Evolutionary conservation across 176 grass and related monocot species (phyloP), one percentile per base, ranked within the genome.

Genomic region (Oryza brachyantha): DNA sequence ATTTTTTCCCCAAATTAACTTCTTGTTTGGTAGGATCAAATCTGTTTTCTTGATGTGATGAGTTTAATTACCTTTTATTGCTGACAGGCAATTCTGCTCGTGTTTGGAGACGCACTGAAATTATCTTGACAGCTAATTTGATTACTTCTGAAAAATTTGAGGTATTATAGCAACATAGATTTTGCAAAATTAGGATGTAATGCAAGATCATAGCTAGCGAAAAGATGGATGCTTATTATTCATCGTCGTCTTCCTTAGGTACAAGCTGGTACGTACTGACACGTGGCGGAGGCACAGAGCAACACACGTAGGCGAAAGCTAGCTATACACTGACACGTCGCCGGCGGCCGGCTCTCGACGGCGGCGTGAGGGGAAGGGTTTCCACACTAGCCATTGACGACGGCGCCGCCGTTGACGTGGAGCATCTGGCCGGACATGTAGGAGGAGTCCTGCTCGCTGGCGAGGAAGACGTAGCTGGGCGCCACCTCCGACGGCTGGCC

Each of bases 361-460:
- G 4, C n/a, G n/a, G n/a, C n/a, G n/a, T n/a, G n/a, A n/a, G n/a
- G n/a, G n/a, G n/a, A n/a, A n/a, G n/a, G n/a, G n/a, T n/a, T n/a
- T n/a, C n/a, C n/a, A n/a, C n/a, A 17, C 43, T 46, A 52, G 48
- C 48, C 48, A 8, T 52, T 52, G 48, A 52, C 48, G 7, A 52
- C 7, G 17, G 2, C 17, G 19, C 48, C 48, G 91, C 94, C 94
- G 46, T 97, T 97, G 32, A 90, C 84, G 37, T 97, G 94, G 73
- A 97, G 17, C 42, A 94, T 67, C 86, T 97, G 94, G 0, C 91
- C 94, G 16, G 94, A 76, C 17, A 97, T 80, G 72, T 97, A 90
- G 3, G 89, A 92, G 0, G 94, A 84, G 58, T 97, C 94, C 40
- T 80, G 80, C 10, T 88, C 83, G 77, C 52, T 75, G 59, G 92